Evolutionary conservation across 805 yeast species (phyloP), one percentile per base, ranked within the genome.

Genomic region (Wickerhamomyces xylosicus): DNA sequence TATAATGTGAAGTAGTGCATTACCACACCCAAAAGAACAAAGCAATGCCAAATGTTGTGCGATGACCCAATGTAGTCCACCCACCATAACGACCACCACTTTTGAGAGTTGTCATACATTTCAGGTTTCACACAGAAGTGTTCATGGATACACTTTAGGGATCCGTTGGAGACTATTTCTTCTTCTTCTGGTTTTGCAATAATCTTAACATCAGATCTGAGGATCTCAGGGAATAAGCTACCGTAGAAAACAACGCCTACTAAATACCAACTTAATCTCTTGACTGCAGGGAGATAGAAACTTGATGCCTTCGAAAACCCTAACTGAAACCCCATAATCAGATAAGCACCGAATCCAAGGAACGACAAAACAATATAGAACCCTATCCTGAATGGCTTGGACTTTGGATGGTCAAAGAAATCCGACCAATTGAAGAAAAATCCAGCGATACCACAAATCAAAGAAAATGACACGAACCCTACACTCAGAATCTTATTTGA

Each of bases 1-100:
- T 85, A 63, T 31, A 86, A 65, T 13, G 94, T 90, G 40, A 67
- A 66, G 59, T 89, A 92, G 59, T 90, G 97, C 25, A 94, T 95
- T 33, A 83, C 59, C n/a, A 86, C 77, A 3, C 98, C 98, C 19
- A 83, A 68, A 15, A 92, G 72, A 22, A 92, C 98, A 54, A 83
- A 85, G 11, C 86, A 57, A 61, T 90, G 98, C 98, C 98, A 90
- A 22, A 90, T 66, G 52, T 87, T 89, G 59, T 90, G 98, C 29
- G 95, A 85, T 33, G 77, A 71, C 39, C 79, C 66, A 20, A 72
- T 57, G 56, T 81, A 83, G 49, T 84, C 92, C 14, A 79, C 79
- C 90, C 96, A 87, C 90, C 82, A 90, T 17, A 83, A 56, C 1
- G 86, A 76, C 28, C 61, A 50, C 38, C 79, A 67, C 14, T 62